Evolutionary conservation across 2,329 filamentous ascomycete species (phyloP).

Genomic region (Colletotrichum caudatum): DNA sequence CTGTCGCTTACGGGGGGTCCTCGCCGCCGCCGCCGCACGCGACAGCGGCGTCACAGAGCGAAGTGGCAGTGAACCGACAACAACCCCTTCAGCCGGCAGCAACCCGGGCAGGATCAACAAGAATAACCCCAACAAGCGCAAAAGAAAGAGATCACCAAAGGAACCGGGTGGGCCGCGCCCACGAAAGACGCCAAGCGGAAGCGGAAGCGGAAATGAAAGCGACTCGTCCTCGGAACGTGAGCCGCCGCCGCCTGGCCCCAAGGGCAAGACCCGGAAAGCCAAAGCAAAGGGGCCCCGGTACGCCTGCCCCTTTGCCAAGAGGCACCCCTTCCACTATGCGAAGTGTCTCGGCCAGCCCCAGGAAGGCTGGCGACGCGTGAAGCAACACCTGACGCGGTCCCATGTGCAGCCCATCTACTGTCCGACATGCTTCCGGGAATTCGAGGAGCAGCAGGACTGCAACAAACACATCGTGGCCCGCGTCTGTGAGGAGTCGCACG

Average conservation of each 20-base stretch:
- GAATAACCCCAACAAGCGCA: background rate
- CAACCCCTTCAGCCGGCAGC: background rate
- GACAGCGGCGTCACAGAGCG: background rate
- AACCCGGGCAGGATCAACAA: background rate
- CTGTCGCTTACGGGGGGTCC: background rate
- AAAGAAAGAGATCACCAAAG: too few species aligned
- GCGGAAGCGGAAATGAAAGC: background rate
- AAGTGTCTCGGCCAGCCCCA: constrained; percentile 7
- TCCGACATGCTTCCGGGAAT: background rate
- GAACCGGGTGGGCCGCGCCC: background rate
- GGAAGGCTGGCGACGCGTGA: background rate
- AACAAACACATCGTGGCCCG: background rate
- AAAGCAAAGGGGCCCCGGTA: background rate
- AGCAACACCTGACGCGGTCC: background rate
- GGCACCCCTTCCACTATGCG: background rate
- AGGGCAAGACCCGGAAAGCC: background rate
- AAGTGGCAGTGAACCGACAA: background rate
- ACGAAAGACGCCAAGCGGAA: background rate
- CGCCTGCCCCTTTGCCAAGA: constrained; percentile 6
- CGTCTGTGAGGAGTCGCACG: background rate
- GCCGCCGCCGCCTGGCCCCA: background rate
- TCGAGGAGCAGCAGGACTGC: background rate
- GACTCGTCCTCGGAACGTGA: background rate
- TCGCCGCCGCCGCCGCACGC: background rate
- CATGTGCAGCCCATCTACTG: constrained; percentile 1